Conservation (phyloP, 2,329 filamentous ascomycete species). For the Claviceps paspali region DNA sequence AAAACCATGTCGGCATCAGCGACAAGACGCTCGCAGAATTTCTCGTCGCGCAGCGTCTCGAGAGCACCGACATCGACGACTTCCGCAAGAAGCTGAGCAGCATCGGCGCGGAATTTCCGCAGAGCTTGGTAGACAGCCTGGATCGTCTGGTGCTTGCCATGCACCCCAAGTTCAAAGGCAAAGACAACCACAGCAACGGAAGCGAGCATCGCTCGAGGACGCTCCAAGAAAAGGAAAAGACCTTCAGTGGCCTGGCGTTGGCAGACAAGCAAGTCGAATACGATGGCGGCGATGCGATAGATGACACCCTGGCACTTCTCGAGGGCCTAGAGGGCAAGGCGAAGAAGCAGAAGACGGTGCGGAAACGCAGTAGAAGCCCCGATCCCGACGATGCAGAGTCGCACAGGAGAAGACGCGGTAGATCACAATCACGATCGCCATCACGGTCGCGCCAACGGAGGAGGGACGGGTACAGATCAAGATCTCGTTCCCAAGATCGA, state of each 20-base stretch:
- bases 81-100: slow-evolving; percentile 64
- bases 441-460: slow-evolving; percentile 27
- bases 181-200: slow-evolving; percentile 24
- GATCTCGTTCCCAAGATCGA: slow-evolving; percentile 22
- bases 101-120: slow-evolving; percentile 69
- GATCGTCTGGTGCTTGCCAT: slow-evolving; percentile 78
- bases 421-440: slow-evolving; percentile 25
- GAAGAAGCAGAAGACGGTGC: slow-evolving; percentile 30
- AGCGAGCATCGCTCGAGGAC: slow-evolving; percentile 27
- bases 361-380: slow-evolving; percentile 46
- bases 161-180: slow-evolving; percentile 74
- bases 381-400: slow-evolving; percentile 29
- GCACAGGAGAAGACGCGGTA: slow-evolving; percentile 23
- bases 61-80: slow-evolving; percentile 52
- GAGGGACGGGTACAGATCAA: slow-evolving; percentile 20
- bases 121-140: slow-evolving; percentile 78
- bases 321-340: slow-evolving; percentile 65
- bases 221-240: slow-evolving; percentile 58
- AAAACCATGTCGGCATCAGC: slow-evolving; percentile 81
- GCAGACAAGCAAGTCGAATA: slow-evolving; percentile 51
- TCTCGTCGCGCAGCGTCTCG: slow-evolving; percentile 75
- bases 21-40: slow-evolving; percentile 96
- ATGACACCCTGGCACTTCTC: slow-evolving; percentile 85
- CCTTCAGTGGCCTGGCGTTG: slow-evolving; percentile 83
- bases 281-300: slow-evolving; percentile 50